Evolutionary conservation across 257 asterid genomes (phyloP).

Genomic region (Parsonsia alboflavescens): DNA sequence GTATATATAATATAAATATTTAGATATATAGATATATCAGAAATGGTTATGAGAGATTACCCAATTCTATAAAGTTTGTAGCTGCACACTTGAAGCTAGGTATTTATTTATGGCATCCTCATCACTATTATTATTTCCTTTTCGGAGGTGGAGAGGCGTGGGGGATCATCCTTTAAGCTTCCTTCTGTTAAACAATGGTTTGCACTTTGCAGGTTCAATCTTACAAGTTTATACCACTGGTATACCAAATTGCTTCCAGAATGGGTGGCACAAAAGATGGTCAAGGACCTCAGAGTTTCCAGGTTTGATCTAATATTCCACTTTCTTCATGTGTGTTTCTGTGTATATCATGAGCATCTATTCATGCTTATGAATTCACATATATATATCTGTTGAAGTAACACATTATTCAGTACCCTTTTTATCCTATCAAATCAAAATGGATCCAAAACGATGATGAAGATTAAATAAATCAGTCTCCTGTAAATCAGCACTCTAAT

Average conservation of each 20-base stretch:
- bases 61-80: background rate
- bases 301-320: slow-evolving; percentile 41
- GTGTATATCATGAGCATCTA: background rate
- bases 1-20: no score
- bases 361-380: background rate
- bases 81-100: background rate
- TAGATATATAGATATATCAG: no score
- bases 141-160: background rate
- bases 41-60: background rate
- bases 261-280: slow-evolving; percentile 77
- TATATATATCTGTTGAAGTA: background rate
- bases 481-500: no score
- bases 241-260: slow-evolving; percentile 95
- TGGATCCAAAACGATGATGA: no score
- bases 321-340: background rate
- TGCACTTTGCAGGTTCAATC: slow-evolving; percentile 84
- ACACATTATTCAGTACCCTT: no score
- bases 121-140: background rate
- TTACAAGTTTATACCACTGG: slow-evolving; percentile 79
- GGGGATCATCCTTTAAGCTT: background rate
- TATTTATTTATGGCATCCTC: background rate
- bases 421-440: no score
- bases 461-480: no score
- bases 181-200: background rate
- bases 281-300: slow-evolving; percentile 68